Evolutionary conservation across 768 basidiomycete species (phyloP).

Genomic region (Cystobasidium ongulense): DNA sequence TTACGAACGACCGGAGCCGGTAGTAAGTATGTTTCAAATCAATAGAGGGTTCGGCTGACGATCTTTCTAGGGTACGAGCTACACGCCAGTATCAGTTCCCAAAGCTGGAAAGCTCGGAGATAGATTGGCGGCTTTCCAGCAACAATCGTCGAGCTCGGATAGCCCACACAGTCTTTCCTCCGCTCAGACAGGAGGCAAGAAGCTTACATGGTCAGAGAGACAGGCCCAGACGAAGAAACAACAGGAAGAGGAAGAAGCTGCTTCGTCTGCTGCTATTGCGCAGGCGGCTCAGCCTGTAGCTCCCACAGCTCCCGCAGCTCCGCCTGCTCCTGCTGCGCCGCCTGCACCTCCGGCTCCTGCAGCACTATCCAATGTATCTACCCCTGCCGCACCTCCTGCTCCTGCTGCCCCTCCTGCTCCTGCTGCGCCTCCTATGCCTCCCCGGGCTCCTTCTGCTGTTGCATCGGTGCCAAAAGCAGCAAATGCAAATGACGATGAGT

Average conservation of each 20-base stretch:
- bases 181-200: conserved; percentile 52
- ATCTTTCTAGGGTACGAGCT: conserved; percentile 56
- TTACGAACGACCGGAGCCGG: conserved; percentile 31
- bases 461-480: not conserved
- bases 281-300: not conserved
- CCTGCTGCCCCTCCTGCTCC: conserved; percentile 49
- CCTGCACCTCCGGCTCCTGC: conserved; percentile 49
- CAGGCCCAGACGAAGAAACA: conserved; percentile 86
- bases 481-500: not conserved
- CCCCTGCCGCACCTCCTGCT: conserved; percentile 29
- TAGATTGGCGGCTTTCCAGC: conserved; percentile 54
- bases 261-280: conserved; percentile 42
- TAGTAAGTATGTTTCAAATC: conserved; percentile 2
- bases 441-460: conserved; percentile 37
- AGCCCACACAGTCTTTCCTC: conserved; percentile 9
- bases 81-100: conserved; percentile 74
- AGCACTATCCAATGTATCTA: not conserved
- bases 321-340: conserved; percentile 41
- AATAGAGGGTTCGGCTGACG: not conserved
- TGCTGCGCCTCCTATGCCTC: conserved; percentile 47
- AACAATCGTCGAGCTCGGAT: conserved; percentile 37
- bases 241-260: conserved; percentile 56
- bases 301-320: not conserved
- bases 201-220: conserved; percentile 86
- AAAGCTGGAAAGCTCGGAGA: conserved; percentile 81